Evolutionary conservation across 371 early-diverging fungal species (phyloP), one percentile per base, ranked within the genome.

Genomic region (Mucor mucedo): DNA sequence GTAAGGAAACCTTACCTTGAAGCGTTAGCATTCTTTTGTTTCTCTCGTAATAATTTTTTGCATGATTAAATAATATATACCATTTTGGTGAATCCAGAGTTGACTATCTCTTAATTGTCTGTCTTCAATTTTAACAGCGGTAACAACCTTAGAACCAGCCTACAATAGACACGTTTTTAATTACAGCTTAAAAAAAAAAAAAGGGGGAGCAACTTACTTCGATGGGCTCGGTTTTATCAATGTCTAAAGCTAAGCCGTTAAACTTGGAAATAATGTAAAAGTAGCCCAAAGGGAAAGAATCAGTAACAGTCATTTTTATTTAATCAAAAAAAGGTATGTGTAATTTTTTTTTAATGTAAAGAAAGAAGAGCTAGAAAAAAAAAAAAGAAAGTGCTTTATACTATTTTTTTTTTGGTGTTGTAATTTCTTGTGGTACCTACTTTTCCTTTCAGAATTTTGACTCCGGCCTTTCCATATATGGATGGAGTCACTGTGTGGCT

Each of bases 241-340:
- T 70, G 59, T 78, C 82, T 5, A 76, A 42, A 39, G 68, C 77
- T 7, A 80, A 50, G 21, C 71, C 74, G 52, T 71, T 73, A 60
- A 82, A 42, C 45, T 77, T 70, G 47, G 75, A 76, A 53, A 76
- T 56, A 50, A 75, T 73, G 33, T 71, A 78, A 55, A 74, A 78
- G 69, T 75, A 70, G 27, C 84, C 84, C 55, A 75, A 65, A 29
- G 82, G 82, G 16, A 81, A 81, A 10, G 62, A 14, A 35, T 58
- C 55, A 30, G 30, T 8, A 42, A 71, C 56, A 42, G 77, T 77
- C 77, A 77, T 77, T 48, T 53, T 69, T 52, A 35, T 21, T 21
- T 21, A 30, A 28, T 41, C 8, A 13, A 44, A 29, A 29, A 14
- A 28, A 21, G 21, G 21, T 45, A 44, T 48, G 41, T 2, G 16